A percentile compares a stretch with the other conserved stretches of the same genome.
phyloP scores from a whole-genome alignment of 768 basidiomycete species.

The Russula sp. region DNA sequence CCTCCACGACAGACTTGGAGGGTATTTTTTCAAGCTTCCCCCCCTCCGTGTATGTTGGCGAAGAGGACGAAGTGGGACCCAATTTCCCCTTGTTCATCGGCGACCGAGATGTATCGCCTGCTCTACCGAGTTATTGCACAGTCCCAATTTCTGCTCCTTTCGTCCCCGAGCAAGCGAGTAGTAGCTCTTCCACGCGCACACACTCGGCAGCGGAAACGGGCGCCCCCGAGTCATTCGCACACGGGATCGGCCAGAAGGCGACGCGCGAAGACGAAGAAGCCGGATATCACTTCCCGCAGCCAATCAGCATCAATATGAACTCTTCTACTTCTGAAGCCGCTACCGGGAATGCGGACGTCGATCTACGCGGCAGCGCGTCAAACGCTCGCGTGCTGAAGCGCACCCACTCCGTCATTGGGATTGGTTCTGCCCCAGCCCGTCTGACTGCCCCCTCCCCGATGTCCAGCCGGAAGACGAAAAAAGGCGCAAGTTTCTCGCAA shows the following conservation, averaged over 20 bases:
- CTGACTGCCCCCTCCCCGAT: neutral
- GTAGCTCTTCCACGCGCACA: neutral
- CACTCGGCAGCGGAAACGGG: slow-evolving; percentile 7
- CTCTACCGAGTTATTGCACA: neutral
- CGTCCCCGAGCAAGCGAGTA: neutral
- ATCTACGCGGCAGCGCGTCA: neutral
- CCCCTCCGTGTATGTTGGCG: neutral
- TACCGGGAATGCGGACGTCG: neutral
- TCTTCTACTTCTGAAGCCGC: neutral
- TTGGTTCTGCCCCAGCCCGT: slow-evolving; percentile 12
- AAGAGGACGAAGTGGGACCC: neutral
- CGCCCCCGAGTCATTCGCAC: too few species aligned
- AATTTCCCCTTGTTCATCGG: neutral
- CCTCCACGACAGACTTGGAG: neutral
- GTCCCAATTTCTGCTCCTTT: neutral
- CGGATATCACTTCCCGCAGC: neutral
- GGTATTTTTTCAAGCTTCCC: neutral
- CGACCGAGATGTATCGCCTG: neutral
- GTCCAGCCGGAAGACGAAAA: neutral
- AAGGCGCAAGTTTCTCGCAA: neutral
- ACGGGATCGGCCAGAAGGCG: neutral
- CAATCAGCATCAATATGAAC: neutral
- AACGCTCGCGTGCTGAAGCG: neutral
- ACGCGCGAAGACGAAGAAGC: neutral
- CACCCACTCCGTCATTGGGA: neutral